These are phyloP conservation scores for Helenozyma rhizophorensis DNA, from an alignment of 805 yeast species.

Conservation along the genomic window DNA sequence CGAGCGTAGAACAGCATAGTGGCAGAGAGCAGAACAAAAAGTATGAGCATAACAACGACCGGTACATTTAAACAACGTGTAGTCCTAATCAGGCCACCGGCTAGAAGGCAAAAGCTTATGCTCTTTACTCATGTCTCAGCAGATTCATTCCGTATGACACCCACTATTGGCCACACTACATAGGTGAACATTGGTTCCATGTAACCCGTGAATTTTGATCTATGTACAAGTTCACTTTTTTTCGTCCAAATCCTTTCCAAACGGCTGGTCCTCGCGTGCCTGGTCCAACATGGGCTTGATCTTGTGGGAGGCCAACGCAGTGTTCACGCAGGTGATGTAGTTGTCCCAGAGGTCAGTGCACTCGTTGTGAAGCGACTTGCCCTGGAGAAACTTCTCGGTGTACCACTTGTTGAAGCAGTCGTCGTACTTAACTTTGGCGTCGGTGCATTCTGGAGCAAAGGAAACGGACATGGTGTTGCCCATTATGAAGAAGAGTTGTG, in stretches of 20 bases:
- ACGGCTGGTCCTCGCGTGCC: constrained; percentile 87
- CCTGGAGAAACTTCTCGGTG: constrained; percentile 67
- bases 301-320: constrained; percentile 64
- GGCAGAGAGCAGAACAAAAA: too few species aligned
- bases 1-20: too few species aligned
- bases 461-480: constrained; percentile 56
- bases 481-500: constrained; percentile 27
- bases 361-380: constrained; percentile 64
- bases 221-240: background rate
- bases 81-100: too few species aligned
- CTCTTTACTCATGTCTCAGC: too few species aligned
- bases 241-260: constrained; percentile 21
- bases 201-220: too few species aligned
- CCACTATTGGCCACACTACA: too few species aligned
- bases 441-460: constrained; percentile 96
- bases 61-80: too few species aligned
- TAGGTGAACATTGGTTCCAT: too few species aligned
- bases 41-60: too few species aligned
- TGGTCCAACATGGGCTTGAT: constrained; percentile 81
- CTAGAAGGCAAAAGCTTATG: too few species aligned
- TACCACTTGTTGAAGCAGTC: constrained; percentile 95
- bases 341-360: constrained; percentile 87
- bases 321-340: constrained; percentile 84
- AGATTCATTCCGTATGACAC: too few species aligned
- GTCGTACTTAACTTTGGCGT: constrained; percentile 79